These are phyloP conservation scores for Penicillium coffeae DNA, from an alignment of 495 filamentous ascomycete species.

Conservation along the genomic window DNA sequence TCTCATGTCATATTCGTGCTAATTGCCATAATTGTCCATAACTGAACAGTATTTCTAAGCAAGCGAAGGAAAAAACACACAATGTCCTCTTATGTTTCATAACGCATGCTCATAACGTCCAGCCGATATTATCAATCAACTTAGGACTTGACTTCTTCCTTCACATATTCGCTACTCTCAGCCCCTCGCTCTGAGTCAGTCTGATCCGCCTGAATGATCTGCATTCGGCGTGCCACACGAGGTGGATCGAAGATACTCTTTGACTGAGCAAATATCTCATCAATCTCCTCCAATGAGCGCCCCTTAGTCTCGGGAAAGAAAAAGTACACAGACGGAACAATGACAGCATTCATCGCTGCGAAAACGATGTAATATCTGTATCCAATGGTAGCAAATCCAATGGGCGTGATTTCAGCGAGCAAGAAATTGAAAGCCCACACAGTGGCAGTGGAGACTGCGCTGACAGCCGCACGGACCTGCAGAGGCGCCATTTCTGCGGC, in stretches of 20 bases:
- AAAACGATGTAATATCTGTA: slow-evolving; percentile 50
- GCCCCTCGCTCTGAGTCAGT: slow-evolving; percentile 5
- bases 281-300: slow-evolving; percentile 72
- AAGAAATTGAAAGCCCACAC: slow-evolving; percentile 60
- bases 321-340: slow-evolving; percentile 51
- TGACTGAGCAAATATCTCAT: slow-evolving; percentile 57
- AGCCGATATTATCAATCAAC: background rate
- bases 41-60: no score
- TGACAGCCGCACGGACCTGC: slow-evolving; percentile 62
- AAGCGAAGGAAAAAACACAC: no score
- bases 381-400: slow-evolving; percentile 42
- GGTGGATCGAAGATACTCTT: slow-evolving; percentile 28
- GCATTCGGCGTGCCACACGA: slow-evolving; percentile 26
- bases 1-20: no score
- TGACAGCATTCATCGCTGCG: slow-evolving; percentile 43
- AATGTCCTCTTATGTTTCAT: slow-evolving; percentile 12
- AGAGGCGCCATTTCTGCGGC: slow-evolving; percentile 65
- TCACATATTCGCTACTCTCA: slow-evolving; percentile 1
- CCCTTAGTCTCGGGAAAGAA: slow-evolving; percentile 55
- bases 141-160: slow-evolving; percentile 5
- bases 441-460: slow-evolving; percentile 59
- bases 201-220: slow-evolving; percentile 13
- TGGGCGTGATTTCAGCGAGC: slow-evolving; percentile 42
- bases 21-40: no score
- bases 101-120: background rate